Evolutionary conservation across 768 basidiomycete species (phyloP).

Genomic region (Rhizopogon vesiculosus): DNA sequence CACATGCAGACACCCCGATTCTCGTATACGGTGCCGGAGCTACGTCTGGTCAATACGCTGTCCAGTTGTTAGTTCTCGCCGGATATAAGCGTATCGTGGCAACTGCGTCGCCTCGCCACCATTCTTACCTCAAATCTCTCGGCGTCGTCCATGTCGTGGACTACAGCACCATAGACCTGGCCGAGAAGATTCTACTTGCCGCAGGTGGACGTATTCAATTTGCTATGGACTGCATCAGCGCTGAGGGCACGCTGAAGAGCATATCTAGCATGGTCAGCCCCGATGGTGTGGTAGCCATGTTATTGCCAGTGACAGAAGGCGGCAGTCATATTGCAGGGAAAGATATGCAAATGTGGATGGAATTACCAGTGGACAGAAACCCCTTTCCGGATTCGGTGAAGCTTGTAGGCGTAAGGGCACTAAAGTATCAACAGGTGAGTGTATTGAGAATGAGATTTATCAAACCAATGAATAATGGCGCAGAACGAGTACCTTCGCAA

Average conservation of each 20-base stretch:
- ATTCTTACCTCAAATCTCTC: conserved; percentile 32
- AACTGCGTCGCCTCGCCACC: conserved; percentile 36
- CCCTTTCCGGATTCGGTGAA: conserved; percentile 34
- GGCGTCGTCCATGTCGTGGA: conserved; percentile 39
- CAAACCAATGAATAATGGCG: not conserved
- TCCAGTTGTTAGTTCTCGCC: conserved; percentile 37
- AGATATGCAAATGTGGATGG: conserved; percentile 22
- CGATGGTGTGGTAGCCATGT: conserved; percentile 35
- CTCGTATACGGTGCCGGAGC: conserved; percentile 43
- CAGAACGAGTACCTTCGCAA: too few relatives aligned
- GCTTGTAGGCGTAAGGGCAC: conserved; percentile 36
- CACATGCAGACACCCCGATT: conserved; percentile 29
- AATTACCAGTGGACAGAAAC: conserved; percentile 29
- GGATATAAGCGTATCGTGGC: conserved; percentile 40
- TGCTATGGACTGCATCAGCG: conserved; percentile 37
- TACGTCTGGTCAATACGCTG: conserved; percentile 32
- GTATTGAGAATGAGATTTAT: not conserved
- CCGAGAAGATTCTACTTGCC: conserved; percentile 29
- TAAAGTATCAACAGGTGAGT: conserved; percentile 35
- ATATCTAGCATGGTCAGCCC: conserved; percentile 35
- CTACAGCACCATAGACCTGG: conserved; percentile 33
- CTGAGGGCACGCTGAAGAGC: conserved; percentile 29
- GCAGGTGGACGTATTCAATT: conserved; percentile 26
- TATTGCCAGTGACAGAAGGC: conserved; percentile 45
- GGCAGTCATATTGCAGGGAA: conserved; percentile 9